phyloP scores from a whole-genome alignment of 495 filamentous ascomycete genomes.

The Xylaria castorea region DNA sequence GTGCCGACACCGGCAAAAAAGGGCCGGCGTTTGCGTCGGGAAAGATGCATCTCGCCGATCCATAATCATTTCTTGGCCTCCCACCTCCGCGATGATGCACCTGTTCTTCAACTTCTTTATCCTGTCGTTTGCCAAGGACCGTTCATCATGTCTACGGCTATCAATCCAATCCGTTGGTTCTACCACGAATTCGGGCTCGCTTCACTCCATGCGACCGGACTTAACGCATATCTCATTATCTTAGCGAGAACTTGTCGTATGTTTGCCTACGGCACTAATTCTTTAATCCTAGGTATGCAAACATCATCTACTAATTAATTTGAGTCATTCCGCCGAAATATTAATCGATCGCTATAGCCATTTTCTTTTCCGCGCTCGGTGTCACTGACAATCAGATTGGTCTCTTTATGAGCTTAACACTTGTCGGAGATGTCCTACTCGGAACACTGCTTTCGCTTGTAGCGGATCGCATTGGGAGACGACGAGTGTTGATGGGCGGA shows the following conservation, averaged over 20 bases:
- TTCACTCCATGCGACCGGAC: slow-evolving; percentile 56
- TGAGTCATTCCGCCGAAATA: neutral
- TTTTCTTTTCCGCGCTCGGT: slow-evolving; percentile 67
- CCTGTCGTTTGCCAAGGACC: neutral
- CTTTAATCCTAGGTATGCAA: slow-evolving; percentile 73
- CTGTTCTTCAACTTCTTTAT: neutral
- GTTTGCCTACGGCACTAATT: slow-evolving; percentile 78
- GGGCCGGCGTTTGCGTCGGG: slow-evolving; percentile 1
- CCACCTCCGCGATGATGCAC: neutral
- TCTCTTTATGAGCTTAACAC: slow-evolving; percentile 86
- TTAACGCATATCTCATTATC: slow-evolving; percentile 76
- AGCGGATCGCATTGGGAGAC: slow-evolving; percentile 76
- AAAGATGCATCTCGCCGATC: slow-evolving; percentile 4
- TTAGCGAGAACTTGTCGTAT: slow-evolving; percentile 77
- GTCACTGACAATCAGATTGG: slow-evolving; percentile 77
- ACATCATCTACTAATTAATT: slow-evolving; percentile 6
- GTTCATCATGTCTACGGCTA: slow-evolving; percentile 25
- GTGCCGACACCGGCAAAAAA: slow-evolving; percentile 3
- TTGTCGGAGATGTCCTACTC: slow-evolving; percentile 80
- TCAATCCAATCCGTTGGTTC: slow-evolving; percentile 37
- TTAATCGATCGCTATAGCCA: slow-evolving; percentile 27
- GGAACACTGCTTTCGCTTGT: slow-evolving; percentile 77
- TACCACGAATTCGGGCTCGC: slow-evolving; percentile 55
- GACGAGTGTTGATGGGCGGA: slow-evolving; percentile 70
- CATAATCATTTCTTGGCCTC: slow-evolving; percentile 14